Base-by-base conservation (phyloP, 345 rosid species). In the Clarkia xantiana region DNA sequence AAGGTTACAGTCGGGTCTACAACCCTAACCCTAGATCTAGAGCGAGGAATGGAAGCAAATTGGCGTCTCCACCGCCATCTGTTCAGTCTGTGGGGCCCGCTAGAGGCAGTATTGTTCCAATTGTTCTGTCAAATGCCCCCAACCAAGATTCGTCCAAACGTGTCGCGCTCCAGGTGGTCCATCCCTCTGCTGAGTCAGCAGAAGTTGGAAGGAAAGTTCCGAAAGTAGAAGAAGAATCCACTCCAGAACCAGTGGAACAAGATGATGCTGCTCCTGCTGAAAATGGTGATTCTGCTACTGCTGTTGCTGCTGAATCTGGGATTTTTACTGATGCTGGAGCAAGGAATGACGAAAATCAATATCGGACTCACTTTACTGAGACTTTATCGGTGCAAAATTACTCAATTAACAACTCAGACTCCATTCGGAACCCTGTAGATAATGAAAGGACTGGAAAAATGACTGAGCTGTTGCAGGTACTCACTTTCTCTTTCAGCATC, bases 391-490 rank as follows among this genome's bases (percentile, higher is more conserved):
- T 29, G 36, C 36, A 29, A 29, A 29, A 29, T 29, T 29, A 29
- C 36, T 3, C 36, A 7, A 29, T 29, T 29, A 29, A 29, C 36
- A 29, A 29, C 34, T 60, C 85, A 42, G 70, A 55, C 18, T 62
- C 68, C 62, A 42, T 64, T 44, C 56, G 76, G 9, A 76, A 64
- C 53, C 78, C 81, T n/a, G 18, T 72, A 54, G 25, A 22, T 22
- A 22, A 22, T 2, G 25, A 22, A 22, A 22, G 25, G 25, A 22
- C 25, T 22, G 25, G 3, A 22, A 22, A 22, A 22, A 22, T 5
- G 25, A 22, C 5, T 22, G 25, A 22, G 25, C 25, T 22, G 25
- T 22, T 91, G 67, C 87, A 80, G 96, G 98, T 91, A 71, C 36
- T 29, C 36, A 5, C 9, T 1, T 4, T 29, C 36, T 29, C n/a